Conservation (phyloP, 768 basidiomycete genomes). For the Boletus reticuloceps region DNA sequence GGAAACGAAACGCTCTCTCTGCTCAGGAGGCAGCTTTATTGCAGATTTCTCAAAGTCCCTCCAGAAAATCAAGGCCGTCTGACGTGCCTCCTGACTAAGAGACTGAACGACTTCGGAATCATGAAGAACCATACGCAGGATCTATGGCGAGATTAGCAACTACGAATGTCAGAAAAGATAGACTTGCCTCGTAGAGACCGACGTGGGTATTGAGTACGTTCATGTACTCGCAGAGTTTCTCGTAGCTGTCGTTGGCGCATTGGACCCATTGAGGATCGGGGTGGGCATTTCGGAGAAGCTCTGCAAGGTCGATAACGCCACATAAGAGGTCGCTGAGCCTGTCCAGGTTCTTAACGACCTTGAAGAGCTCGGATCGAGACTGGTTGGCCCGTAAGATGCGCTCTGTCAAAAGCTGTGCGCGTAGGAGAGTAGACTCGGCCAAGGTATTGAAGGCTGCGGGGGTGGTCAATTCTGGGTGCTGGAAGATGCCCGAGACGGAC, state of each 20-base stretch:
- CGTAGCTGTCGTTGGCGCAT: slow-evolving; percentile 85
- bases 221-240: slow-evolving; percentile 94
- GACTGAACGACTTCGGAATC: slow-evolving; percentile 65
- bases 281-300: slow-evolving; percentile 90
- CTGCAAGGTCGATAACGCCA: slow-evolving; percentile 94
- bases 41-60: slow-evolving; percentile 98
- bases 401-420: slow-evolving; percentile 79
- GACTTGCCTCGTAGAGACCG: slow-evolving; percentile 81
- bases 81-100: slow-evolving; percentile 70
- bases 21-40: slow-evolving; percentile 76
- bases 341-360: slow-evolving; percentile 95
- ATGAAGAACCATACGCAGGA: slow-evolving; percentile 65
- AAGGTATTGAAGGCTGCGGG: slow-evolving; percentile 70
- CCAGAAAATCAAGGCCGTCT: slow-evolving; percentile 92
- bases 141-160: slow-evolving; percentile 42
- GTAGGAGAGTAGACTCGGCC: slow-evolving; percentile 74
- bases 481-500: slow-evolving; percentile 78
- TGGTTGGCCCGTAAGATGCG: slow-evolving; percentile 75
- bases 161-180: slow-evolving; percentile 1
- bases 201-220: slow-evolving; percentile 94
- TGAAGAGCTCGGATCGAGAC: slow-evolving; percentile 69
- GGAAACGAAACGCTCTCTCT: slow-evolving; percentile 81
- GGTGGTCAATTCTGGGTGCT: slow-evolving; percentile 66
- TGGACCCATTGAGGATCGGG: slow-evolving; percentile 82
- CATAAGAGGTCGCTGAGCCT: slow-evolving; percentile 94